Base-by-base conservation (phyloP, 2,329 filamentous ascomycete species). In the Microsporum ferrugineum region DNA sequence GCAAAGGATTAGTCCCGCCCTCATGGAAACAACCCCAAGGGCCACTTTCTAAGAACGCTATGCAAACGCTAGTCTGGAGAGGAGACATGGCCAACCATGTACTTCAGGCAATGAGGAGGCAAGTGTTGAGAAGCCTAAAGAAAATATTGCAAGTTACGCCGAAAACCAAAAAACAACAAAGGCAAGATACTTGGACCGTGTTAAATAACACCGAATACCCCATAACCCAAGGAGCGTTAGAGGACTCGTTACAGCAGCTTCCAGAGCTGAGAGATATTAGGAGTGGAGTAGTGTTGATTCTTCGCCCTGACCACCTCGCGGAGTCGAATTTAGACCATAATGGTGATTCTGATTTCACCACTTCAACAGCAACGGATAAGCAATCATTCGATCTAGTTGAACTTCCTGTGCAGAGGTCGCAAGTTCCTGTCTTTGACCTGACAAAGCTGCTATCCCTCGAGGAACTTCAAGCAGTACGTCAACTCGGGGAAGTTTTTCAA, bases 81-180 rank as follows among this genome's bases (percentile, higher is more conserved):
- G 68, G 75, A 57, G 77, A 81, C 65, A 79, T 80, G 75, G 67
- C 76, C 2, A 69, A 72, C 2, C 72, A 78, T 53, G 66, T 80
- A 2, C 64, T 77, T 0, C 65, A 64, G 5, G 63, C 72, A 53
- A 69, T 80, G 68, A 71, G 72, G 23, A 70, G 67, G 51, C 68
- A 72, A 7, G 68, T 73, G 0, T 55, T 71, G 5, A 72, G 70
- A 58, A 69, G 70, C n/a, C 63, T 81, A 51, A 69, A 70, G 43
- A 73, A 69, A 27, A 59, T 59, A 31, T 14, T 43, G 27, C 10
- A 7, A n/a, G 39, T 17, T n/a, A 31, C 34, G 2, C n/a, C 34
- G 14, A 43, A 43, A 57, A 43, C 23, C 27, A 17, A 31, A 5
- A 43, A 41, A 57, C 36, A 17, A 3, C 36, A 27, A 31, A 39